Percentiles rank a stretch among this genome's conserved stretches.
Conservation (phyloP, 805 yeast genomes). For the Millerago galiae region DNA sequence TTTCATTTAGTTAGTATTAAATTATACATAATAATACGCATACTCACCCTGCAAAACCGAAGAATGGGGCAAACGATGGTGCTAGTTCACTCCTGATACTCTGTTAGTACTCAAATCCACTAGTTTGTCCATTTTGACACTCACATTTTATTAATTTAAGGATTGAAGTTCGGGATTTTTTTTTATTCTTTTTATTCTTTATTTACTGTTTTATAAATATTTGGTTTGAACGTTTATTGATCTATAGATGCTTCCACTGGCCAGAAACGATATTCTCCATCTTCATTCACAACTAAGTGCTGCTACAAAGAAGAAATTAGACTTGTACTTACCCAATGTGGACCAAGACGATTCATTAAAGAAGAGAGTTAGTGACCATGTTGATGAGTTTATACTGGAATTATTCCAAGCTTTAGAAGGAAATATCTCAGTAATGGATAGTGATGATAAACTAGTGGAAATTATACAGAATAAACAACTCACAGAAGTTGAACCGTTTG, state of each 20-base stretch:
- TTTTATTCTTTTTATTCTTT: no score
- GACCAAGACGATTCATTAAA: slow-evolving; percentile 39
- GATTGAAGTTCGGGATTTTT: no score
- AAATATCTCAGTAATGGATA: slow-evolving; percentile 51
- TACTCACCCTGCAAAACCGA: slow-evolving; percentile 85
- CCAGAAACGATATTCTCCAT: slow-evolving; percentile 45
- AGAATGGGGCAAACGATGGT: slow-evolving; percentile 93
- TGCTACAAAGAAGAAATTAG: slow-evolving; percentile 39
- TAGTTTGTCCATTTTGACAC: no score
- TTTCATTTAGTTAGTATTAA: slow-evolving; percentile 6
- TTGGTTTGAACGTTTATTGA: no score
- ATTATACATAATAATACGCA: no score
- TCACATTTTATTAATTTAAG: no score
- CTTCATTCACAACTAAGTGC: slow-evolving; percentile 38
- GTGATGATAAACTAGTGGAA: slow-evolving; percentile 25
- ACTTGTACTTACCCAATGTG: slow-evolving; percentile 39
- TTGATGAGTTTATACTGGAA: slow-evolving; percentile 42
- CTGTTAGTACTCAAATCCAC: not conserved
- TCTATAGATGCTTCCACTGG: slow-evolving; percentile 29
- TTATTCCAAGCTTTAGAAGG: slow-evolving; percentile 52
- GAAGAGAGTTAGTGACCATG: slow-evolving; percentile 33
- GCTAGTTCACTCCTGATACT: slow-evolving; percentile 44
- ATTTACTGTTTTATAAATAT: no score
- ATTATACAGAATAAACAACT: slow-evolving; percentile 1
- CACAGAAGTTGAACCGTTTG: slow-evolving; percentile 59